Conservation (phyloP, 371 early-diverging fungal genomes). For the Choanephora cucurbitarum region DNA sequence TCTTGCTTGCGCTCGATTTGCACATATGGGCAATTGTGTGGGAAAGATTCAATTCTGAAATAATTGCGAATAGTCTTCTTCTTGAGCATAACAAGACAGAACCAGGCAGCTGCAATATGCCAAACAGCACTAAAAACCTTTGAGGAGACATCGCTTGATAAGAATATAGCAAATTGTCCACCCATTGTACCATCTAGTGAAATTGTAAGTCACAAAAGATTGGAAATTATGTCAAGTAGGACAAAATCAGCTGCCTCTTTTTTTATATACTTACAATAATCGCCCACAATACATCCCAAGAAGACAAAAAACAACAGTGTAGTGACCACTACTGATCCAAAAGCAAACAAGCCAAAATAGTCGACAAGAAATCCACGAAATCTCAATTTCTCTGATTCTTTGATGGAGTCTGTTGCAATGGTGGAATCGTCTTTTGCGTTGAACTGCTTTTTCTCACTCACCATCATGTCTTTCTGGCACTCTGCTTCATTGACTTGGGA, state of each 20-base stretch:
- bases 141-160: constrained; percentile 56
- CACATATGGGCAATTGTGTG: constrained; percentile 53
- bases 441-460: constrained; percentile 14
- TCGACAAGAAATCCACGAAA: constrained; percentile 69
- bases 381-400: constrained; percentile 47
- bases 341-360: constrained; percentile 55
- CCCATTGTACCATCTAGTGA: constrained; percentile 44
- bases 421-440: constrained; percentile 5
- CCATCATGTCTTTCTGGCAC: not conserved
- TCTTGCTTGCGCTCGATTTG: constrained; percentile 65
- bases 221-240: too few relatives aligned
- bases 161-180: constrained; percentile 44
- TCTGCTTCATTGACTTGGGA: constrained; percentile 14
- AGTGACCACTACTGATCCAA: constrained; percentile 52
- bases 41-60: constrained; percentile 56
- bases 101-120: constrained; percentile 68
- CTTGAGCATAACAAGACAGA: constrained; percentile 47
- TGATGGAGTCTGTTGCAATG: constrained; percentile 29
- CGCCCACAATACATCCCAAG: constrained; percentile 66
- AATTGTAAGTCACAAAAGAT: constrained; percentile 5
- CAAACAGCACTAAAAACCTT: constrained; percentile 66
- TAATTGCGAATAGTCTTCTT: constrained; percentile 55
- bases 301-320: constrained; percentile 69
- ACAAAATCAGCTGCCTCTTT: too few relatives aligned
- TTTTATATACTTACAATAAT: constrained; percentile 76